Base-by-base conservation (phyloP, 1,284 basidiomycete genomes). In the Flammula alnicola region DNA sequence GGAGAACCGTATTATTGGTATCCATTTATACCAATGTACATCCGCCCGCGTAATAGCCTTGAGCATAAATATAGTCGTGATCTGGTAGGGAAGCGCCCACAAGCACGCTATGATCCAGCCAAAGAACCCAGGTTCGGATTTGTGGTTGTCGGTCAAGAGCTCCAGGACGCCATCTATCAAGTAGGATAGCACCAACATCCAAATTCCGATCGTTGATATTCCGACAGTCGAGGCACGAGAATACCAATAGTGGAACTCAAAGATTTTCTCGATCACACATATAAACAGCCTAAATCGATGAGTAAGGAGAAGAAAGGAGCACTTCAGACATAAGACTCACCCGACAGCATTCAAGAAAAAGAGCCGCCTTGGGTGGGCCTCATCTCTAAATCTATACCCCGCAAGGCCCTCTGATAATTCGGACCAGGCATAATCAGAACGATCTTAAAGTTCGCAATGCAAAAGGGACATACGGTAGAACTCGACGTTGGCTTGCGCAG, bases 241-340 rank as follows among this genome's bases (percentile, higher is more conserved):
- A 31, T 56, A 67, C 65, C 66, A 70, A 41, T 70, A 69, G 16
- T 59, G 44, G 19, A 59, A 29, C 8, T 61, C 51, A 3, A 67
- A 49, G 19, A 52, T 9, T 10, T 32, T 30, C 4, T 46, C 33
- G 22, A 57, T 29, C 16, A 56, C 3, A 16, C 25, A 27, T 7
- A 55, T 3, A 12, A 54, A 26, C 3, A 12, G 3, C 5, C 59
- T 63, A 14, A 12, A n/a, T n/a, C 37, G 12, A 27, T 11, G n/a
- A 32, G 9, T 11, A 37, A n/a, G 19, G 20, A 36, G 25, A 33
- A 22, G 36, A 25, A n/a, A 31, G n/a, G 23, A 41, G 22, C 19
- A 47, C 54, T 36, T 10, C 6, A 11, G 25, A 5, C 31, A n/a
- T 6, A 11, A 16, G n/a, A 53, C 59, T 25, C 38, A 62, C 64